Evolutionary conservation across 129 eudicot species (phyloP), one percentile per base, ranked within the genome.

Genomic region (Flaveria linearis): DNA sequence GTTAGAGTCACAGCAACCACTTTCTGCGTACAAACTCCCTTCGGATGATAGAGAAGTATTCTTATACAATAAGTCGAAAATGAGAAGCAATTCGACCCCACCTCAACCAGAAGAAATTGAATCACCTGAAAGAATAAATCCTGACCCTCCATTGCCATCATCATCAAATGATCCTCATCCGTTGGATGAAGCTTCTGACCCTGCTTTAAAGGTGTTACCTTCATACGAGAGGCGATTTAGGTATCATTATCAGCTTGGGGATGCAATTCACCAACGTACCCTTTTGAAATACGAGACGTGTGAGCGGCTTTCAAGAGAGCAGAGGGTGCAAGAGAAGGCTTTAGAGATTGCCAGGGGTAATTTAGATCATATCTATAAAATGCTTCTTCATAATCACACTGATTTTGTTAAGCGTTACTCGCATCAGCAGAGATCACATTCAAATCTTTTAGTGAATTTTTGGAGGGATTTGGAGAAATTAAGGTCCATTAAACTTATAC

Each of bases 261-360:
- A 88, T 58, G 86, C 89, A 56, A 87, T 91, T 71, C 87, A 86
- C 84, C 61, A 78, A 30, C 86, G 92, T 11, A 86, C 96, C 61
- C 61, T 76, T 60, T 49, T 75, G 76, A 94, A 73, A 73, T 68
- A 86, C 50, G 99, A 87, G 55, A 71, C 43, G 5, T 91, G 96
- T 76, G 86, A 89, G 83, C 86, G 88, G 80, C 82, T 91, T 46
- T 77, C 85, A 65, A 75, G 82, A 71, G 93, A 94, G 83, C 92
- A 82, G 68, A 91, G 86, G 80, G 96, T 94, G 71, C 99, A 94
- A 80, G 99, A 91, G 80, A 89, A 84, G 84, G 98, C 97, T 4
- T 82, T 94, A 80, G 99, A 89, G 82, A 94, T 94, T 72, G 99
- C 99, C 63, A 69, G 92, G 84, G 90, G 93, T 68, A 94, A 81